These are phyloP conservation scores for Sporothrix variecibatus DNA, from an alignment of 2,329 filamentous ascomycete species.

Conservation along the genomic window DNA sequence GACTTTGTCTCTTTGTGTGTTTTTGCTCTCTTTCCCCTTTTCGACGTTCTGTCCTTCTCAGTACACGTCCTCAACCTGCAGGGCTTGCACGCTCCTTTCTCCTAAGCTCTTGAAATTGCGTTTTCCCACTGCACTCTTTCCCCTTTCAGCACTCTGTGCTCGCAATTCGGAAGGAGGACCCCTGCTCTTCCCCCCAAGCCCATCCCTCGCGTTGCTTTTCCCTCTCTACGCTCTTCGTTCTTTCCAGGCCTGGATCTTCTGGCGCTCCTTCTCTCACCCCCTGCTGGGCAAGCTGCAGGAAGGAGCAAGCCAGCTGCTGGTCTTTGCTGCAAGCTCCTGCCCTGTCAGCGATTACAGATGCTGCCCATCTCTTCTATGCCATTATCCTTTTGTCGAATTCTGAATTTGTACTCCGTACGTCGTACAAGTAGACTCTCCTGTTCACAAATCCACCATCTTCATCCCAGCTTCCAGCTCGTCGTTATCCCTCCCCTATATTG, in stretches of 20 bases:
- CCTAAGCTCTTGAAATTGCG: not conserved
- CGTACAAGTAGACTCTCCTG: not conserved
- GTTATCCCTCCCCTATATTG: conserved; percentile 4
- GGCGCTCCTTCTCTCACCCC: not conserved
- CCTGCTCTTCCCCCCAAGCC: not conserved
- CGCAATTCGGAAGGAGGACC: conserved; percentile 5
- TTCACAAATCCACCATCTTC: not conserved
- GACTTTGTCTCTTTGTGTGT: conserved; percentile 1
- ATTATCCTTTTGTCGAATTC: not conserved
- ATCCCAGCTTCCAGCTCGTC: not conserved
- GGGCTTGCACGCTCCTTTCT: not conserved
- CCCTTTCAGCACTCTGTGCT: not conserved
- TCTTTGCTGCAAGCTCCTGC: not conserved
- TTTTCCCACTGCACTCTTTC: not conserved
- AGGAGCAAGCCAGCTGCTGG: not conserved
- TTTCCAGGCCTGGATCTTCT: not conserved
- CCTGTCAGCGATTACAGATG: not conserved
- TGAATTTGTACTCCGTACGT: no score
- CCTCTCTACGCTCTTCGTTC: not conserved
- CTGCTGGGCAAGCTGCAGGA: not conserved
- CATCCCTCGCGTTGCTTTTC: not conserved
- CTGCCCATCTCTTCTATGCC: not conserved
- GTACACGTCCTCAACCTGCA: not conserved
- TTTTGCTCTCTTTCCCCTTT: not conserved
- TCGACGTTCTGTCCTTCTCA: not conserved